Conservation (phyloP, 805 yeast species). For the Yarrowia hollandica region DNA sequence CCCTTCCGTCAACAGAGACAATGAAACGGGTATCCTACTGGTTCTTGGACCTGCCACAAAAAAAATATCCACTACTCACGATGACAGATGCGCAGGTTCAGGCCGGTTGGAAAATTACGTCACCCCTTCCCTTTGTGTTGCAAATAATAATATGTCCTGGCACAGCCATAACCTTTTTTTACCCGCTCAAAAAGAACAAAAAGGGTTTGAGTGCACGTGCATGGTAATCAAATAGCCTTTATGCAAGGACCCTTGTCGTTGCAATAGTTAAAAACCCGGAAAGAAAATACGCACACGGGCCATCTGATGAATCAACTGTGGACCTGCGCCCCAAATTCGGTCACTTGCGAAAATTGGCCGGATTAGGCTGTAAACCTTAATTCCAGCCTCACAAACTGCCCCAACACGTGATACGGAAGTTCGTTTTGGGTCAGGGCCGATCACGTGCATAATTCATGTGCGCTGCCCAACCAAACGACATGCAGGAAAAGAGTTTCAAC, state of each 20-base stretch:
- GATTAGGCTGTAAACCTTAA: no score
- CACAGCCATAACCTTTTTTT: neutral
- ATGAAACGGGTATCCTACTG: no score
- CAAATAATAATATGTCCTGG: neutral
- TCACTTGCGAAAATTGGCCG: no score
- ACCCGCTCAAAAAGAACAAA: constrained; percentile 14
- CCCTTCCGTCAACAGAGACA: no score
- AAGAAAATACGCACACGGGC: neutral
- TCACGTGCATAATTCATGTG: constrained; percentile 1
- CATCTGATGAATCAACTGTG: no score
- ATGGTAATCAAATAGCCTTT: constrained; percentile 1
- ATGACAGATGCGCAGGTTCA: neutral
- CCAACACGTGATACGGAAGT: constrained; percentile 1
- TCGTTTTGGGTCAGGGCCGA: neutral
- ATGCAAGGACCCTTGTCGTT: constrained; percentile 16
- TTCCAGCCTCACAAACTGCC: no score
- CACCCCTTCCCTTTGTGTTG: neutral
- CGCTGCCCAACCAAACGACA: constrained; percentile 9
- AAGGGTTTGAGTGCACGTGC: constrained; percentile 14
- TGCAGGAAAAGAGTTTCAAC: constrained; percentile 1
- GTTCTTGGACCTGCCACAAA: no score
- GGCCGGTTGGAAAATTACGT: neutral
- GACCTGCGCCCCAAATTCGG: no score
- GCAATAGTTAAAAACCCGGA: neutral
- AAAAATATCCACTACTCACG: neutral